Percentiles rank a stretch among this genome's conserved stretches.
Conservation (phyloP, 768 basidiomycete species). For the Leccinellum rugosiceps region DNA sequence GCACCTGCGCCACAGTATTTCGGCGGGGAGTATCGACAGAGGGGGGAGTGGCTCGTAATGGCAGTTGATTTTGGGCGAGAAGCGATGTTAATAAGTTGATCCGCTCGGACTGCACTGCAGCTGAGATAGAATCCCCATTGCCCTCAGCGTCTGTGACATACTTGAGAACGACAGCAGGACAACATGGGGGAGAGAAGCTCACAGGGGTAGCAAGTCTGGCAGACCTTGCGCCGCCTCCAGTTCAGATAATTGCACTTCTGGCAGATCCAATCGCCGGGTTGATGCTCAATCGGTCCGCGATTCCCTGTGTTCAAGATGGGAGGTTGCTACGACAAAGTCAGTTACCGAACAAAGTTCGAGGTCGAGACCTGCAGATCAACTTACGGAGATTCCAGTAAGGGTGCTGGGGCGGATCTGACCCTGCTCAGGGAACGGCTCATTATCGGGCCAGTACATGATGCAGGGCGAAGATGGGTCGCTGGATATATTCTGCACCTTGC, state of each 20-base stretch:
- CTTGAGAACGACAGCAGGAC: conserved; percentile 11
- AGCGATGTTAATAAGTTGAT: conserved; percentile 77
- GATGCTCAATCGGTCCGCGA: conserved; percentile 82
- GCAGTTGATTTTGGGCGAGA: conserved; percentile 53
- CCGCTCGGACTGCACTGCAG: conserved; percentile 80
- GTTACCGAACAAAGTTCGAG: neutral
- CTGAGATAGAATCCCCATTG: conserved; percentile 83
- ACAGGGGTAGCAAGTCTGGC: conserved; percentile 87
- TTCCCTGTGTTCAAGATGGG: conserved; percentile 90
- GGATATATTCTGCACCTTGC: conserved; percentile 78
- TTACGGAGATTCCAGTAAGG: conserved; percentile 53
- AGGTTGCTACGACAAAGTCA: conserved; percentile 51
- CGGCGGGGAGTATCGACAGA: conserved; percentile 32
- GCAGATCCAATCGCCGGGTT: conserved; percentile 83
- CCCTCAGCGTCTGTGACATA: conserved; percentile 68
- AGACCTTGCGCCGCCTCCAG: conserved; percentile 85
- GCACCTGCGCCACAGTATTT: conserved; percentile 47
- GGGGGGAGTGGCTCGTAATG: conserved; percentile 19
- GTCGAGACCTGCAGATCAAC: conserved; percentile 13
- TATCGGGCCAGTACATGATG: conserved; percentile 90
- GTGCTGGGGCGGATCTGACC: conserved; percentile 69
- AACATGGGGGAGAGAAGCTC: conserved; percentile 29
- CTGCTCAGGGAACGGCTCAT: conserved; percentile 77
- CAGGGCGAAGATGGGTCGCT: conserved; percentile 68
- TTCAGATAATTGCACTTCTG: conserved; percentile 84